Evolutionary conservation across 345 rosid species (phyloP).

Genomic region (Noccaea bulbosa): DNA sequence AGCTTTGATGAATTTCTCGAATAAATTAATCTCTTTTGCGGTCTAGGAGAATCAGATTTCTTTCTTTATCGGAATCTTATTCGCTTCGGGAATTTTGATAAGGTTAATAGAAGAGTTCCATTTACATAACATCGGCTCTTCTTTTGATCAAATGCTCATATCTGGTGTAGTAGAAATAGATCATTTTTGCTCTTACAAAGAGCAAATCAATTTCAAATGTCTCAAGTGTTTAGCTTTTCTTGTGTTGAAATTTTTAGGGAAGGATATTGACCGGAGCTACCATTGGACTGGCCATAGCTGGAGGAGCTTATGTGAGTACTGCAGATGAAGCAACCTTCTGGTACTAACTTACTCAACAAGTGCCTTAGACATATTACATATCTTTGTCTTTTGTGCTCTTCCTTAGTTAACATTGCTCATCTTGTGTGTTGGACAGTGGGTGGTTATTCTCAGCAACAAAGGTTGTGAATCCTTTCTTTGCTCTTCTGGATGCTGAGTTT

Average conservation of each 20-base stretch:
- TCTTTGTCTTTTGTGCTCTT: constrained; percentile 20
- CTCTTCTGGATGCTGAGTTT: constrained; percentile 91
- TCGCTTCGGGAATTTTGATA: neutral
- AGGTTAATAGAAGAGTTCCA: neutral
- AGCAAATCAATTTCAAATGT: neutral
- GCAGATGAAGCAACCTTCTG: constrained; percentile 99
- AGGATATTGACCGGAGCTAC: constrained; percentile 84
- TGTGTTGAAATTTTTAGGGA: constrained; percentile 53
- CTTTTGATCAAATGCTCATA: constrained; percentile 4
- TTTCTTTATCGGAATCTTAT: constrained; percentile 27
- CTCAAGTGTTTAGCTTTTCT: constrained; percentile 24
- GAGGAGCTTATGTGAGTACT: constrained; percentile 96
- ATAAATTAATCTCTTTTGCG: constrained; percentile 2
- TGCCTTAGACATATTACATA: constrained; percentile 1
- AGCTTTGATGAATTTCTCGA: constrained; percentile 1
- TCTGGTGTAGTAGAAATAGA: constrained; percentile 21
- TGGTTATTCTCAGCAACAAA: constrained; percentile 95
- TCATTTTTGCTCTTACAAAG: neutral
- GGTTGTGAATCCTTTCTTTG: constrained; percentile 92
- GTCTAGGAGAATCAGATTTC: neutral
- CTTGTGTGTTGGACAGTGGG: constrained; percentile 61
- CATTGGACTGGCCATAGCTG: constrained; percentile 77
- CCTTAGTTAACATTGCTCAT: constrained; percentile 5
- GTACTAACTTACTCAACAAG: constrained; percentile 48
- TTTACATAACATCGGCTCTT: neutral